Evolutionary conservation across 2,329 filamentous ascomycete species (phyloP).

Genomic region (Coniochaeta sp.): DNA sequence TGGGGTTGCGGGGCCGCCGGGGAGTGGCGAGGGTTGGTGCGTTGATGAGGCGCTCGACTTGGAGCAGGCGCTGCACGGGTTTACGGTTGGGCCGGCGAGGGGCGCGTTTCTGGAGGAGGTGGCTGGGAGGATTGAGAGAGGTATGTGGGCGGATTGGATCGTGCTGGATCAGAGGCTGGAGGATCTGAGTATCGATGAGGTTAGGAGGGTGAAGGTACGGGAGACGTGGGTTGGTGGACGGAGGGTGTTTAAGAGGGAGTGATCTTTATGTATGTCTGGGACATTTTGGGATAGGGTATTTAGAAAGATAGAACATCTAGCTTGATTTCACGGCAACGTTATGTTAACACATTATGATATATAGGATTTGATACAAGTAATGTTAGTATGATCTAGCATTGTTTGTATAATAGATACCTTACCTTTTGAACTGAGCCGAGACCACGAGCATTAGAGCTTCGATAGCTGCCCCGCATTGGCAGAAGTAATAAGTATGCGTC

Average conservation of each 20-base stretch:
- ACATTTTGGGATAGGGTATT: too few species aligned
- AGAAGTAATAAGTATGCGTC: too few species aligned
- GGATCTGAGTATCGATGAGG: slow-evolving; percentile 37
- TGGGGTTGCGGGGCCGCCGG: slow-evolving; percentile 36
- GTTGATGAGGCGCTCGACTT: slow-evolving; percentile 49
- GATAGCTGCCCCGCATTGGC: too few species aligned
- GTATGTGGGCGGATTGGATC: slow-evolving; percentile 62
- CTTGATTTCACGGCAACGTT: too few species aligned
- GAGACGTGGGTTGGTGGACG: slow-evolving; percentile 63
- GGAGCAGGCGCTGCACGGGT: slow-evolving; percentile 53
- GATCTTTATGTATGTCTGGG: too few species aligned
- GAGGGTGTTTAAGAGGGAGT: slow-evolving; percentile 33
- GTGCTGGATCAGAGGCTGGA: slow-evolving; percentile 55
- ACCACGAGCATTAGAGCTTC: too few species aligned
- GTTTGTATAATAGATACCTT: too few species aligned
- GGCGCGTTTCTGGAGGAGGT: slow-evolving; percentile 51
- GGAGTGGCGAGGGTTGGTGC: slow-evolving; percentile 50
- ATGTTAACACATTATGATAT: too few species aligned
- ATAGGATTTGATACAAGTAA: too few species aligned
- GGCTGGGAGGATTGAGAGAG: slow-evolving; percentile 51
- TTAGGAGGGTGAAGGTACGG: slow-evolving; percentile 46
- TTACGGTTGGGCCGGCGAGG: slow-evolving; percentile 51
- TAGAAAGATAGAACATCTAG: too few species aligned
- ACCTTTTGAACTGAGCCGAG: too few species aligned
- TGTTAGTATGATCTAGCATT: too few species aligned